Percentiles rank a stretch among this genome's conserved stretches.
Conservation (phyloP, 345 rosid genomes). For the Erucastrum elatum region DNA sequence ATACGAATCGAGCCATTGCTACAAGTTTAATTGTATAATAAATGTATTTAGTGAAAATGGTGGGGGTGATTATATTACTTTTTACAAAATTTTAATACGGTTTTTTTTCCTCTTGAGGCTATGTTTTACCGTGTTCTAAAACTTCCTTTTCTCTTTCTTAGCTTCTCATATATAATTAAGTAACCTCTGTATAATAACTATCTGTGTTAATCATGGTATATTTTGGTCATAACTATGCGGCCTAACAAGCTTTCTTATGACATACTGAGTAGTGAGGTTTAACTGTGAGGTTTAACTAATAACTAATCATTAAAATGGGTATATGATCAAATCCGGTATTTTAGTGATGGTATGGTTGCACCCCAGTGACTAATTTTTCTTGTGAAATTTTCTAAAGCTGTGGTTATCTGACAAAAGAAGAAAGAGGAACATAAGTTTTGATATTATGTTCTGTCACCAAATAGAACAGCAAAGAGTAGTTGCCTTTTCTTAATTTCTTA, state of each 20-base stretch:
- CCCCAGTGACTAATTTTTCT: not conserved
- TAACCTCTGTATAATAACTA: slow-evolving; percentile 17
- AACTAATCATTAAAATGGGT: not conserved
- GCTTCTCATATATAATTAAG: not conserved
- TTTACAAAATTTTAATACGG: slow-evolving; percentile 36
- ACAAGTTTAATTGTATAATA: slow-evolving; percentile 62
- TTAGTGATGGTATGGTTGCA: too few species aligned
- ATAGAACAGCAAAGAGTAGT: slow-evolving; percentile 25
- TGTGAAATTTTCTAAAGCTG: not conserved
- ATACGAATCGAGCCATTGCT: slow-evolving; percentile 73
- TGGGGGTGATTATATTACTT: slow-evolving; percentile 47
- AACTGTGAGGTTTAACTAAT: not conserved
- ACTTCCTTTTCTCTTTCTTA: not conserved
- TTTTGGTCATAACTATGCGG: slow-evolving; percentile 1
- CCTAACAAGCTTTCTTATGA: too few species aligned
- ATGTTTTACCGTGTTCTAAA: slow-evolving; percentile 29
- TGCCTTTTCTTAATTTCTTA: slow-evolving; percentile 16
- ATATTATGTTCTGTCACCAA: slow-evolving; percentile 4
- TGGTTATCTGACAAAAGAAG: not conserved
- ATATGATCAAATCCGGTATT: not conserved
- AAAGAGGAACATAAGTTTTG: not conserved
- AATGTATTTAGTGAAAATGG: slow-evolving; percentile 38
- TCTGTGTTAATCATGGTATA: slow-evolving; percentile 18
- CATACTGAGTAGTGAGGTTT: too few species aligned
- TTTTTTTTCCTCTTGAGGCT: slow-evolving; percentile 6